Evolutionary conservation across 2,329 filamentous ascomycete genomes (phyloP), one percentile per base, ranked within the genome.

Genomic region (Aspergillus costaricaensis): DNA sequence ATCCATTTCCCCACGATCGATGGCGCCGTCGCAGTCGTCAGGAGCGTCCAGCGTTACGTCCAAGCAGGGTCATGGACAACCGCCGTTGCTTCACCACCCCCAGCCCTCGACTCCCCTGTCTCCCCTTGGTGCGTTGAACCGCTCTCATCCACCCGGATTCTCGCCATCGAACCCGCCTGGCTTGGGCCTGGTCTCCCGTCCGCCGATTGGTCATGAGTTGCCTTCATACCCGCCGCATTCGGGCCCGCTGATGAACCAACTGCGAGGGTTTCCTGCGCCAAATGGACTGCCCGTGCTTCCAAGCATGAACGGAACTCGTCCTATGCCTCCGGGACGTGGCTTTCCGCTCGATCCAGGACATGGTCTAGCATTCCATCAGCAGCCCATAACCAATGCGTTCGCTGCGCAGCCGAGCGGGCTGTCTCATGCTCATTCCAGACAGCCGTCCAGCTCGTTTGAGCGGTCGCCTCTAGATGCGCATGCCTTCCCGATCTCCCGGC

Each of bases 401-500:
- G 68, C 70, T 25, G 67, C 72, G 54, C 74, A 75, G 39, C 73
- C 73, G 57, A 72, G 73, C 53, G 76, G 75, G 17, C 74, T 81
- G 7, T 73, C 81, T 5, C 80, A 83, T 52, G 75, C 85, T 5
- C 92, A 96, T 76, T 89, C 89, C 8, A 85, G 92, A 63, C 91
- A 96, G 67, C 83, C 86, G 10, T 96, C 92, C 5, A 82, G 82
- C 12, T 88, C 88, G 0, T 82, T 80, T 62, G 83, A 85, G 54
- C 81, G 82, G 64, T 80, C 82, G 19, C 79, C 76, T 12, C 86
- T 88, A 62, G 90, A 93, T 8, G 80, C 81, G 15, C 78, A 82
- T 25, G 76, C 81, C 36, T 88, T 92, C 64, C 91, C 91, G 1
- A 94, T 96, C 62, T 85, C 89, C 49, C 86, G 92, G 57, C 94